phyloP scores from a whole-genome alignment of 768 basidiomycete species.

The Tulasnella calospora region DNA sequence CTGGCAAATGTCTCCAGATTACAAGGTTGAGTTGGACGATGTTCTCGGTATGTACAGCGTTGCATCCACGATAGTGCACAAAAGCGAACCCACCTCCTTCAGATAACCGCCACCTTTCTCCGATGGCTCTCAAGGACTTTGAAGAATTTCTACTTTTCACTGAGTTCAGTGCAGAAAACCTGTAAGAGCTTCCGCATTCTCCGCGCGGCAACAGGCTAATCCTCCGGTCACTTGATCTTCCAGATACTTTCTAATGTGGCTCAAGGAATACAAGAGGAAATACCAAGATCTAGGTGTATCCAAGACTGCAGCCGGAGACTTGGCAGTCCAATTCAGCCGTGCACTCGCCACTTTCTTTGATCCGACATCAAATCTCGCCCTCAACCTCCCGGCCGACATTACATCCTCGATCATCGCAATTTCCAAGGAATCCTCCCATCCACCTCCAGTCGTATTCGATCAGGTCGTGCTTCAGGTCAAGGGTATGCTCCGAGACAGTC shows the following conservation, averaged over 20 bases:
- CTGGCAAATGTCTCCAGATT: constrained; percentile 9
- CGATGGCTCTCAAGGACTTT: constrained; percentile 24
- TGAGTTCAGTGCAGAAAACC: constrained; percentile 19
- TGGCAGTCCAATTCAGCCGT: not conserved
- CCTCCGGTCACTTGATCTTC: no score
- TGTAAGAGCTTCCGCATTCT: constrained; percentile 3
- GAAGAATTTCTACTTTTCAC: constrained; percentile 24
- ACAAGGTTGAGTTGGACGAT: constrained; percentile 18
- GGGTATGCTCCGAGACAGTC: not conserved
- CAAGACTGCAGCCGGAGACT: not conserved
- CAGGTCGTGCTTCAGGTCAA: constrained; percentile 2
- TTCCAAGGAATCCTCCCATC: not conserved
- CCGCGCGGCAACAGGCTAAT: not conserved
- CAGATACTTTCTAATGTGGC: constrained; percentile 24
- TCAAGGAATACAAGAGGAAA: not conserved
- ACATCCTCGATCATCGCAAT: constrained; percentile 13
- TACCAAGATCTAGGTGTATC: not conserved
- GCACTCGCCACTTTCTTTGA: constrained; percentile 12
- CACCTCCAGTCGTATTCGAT: not conserved
- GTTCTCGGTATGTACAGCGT: constrained; percentile 9
- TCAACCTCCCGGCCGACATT: constrained; percentile 11
- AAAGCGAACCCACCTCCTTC: no score
- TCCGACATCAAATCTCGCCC: constrained; percentile 6
- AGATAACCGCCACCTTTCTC: constrained; percentile 23
- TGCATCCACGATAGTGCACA: not conserved